Base-by-base conservation (phyloP, 2,329 filamentous ascomycete species). In the Ampelomyces quisqualis region DNA sequence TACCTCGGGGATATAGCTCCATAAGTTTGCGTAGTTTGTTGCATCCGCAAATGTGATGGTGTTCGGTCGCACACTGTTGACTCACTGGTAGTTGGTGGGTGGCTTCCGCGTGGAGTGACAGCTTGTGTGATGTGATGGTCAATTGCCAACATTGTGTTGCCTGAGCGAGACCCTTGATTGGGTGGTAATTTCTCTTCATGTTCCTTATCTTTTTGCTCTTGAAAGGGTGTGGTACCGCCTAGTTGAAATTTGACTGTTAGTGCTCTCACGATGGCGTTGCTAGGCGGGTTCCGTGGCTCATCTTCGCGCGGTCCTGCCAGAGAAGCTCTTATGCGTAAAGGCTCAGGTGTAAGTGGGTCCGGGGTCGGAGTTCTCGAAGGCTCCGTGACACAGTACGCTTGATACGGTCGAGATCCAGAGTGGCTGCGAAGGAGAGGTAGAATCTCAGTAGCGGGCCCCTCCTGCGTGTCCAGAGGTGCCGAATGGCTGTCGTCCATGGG, bases 331-430 rank as follows among this genome's bases (percentile, higher is more conserved):
- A 29, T 19, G 10, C 22, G 36, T 11, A 43, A 17, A 5, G 45
- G 51, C 23, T 29, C 34, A 18, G 45, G 41, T 14, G 31, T 35
- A 20, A 55, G 40, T 6, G 40, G 4, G 10, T 53, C 39, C n/a
- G 48, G 51, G 30, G 45, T 56, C 5, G 45, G 15, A 26, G 51
- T 31, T 22, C 53, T 43, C 17, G 55, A 51, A 6, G 43, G 34
- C 38, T 48, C 47, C 3, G 55, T 58, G 15, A 43, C 45, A 39
- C 55, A 58, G 14, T 58, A 58, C 15, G 53, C 50, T 34, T 58
- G 55, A 14, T 55, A 51, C 5, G 44, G 46, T 11, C 29, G 46
- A 8, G 26, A 29, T 37, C 14, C 20, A 10, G 28, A 6, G 26
- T 30, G 18, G 17, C 22, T 23, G 11, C 23, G 20, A 10, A 36